Evolutionary conservation across 1,284 basidiomycete species (phyloP).

Genomic region (Vanrija sp.): DNA sequence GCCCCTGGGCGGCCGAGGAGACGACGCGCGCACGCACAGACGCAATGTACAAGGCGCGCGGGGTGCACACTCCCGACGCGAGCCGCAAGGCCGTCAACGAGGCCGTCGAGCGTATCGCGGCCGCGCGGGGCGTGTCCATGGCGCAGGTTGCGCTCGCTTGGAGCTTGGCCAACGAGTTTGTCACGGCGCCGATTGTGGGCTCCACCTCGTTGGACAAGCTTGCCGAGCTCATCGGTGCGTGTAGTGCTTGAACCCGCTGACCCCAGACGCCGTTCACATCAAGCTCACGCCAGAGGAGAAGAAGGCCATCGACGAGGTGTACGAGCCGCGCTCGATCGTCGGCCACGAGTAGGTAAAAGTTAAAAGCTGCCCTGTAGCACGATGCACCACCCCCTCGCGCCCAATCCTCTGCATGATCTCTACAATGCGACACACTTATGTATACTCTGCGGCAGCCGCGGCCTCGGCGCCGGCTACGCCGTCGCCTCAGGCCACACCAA

Average conservation of each 20-base stretch:
- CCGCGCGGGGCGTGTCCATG: conserved; percentile 56
- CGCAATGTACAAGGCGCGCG: conserved; percentile 9
- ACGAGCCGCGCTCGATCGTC: conserved; percentile 30
- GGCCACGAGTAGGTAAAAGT: too few species aligned
- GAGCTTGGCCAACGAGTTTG: conserved; percentile 43
- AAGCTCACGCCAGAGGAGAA: conserved; percentile 56
- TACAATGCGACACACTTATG: too few species aligned
- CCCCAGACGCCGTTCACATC: conserved; percentile 12
- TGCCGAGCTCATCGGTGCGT: conserved; percentile 35
- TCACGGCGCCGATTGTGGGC: conserved; percentile 45
- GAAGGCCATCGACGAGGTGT: conserved; percentile 54
- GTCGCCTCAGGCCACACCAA: conserved; percentile 32
- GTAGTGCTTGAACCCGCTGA: not conserved
- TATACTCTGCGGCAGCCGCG: too few species aligned
- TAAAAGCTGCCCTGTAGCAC: too few species aligned
- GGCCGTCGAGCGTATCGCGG: conserved; percentile 56
- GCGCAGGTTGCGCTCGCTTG: conserved; percentile 59
- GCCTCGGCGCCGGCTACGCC: too few species aligned
- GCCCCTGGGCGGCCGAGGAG: conserved; percentile 25
- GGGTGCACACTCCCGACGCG: conserved; percentile 11
- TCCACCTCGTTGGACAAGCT: conserved; percentile 36
- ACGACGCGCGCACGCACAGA: conserved; percentile 26
- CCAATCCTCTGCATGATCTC: too few species aligned
- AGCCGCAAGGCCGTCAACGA: conserved; percentile 34
- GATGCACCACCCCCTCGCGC: too few species aligned